Conservation (phyloP, 192 early-diverging fungal species). For the Entomortierella chlamydospora region DNA sequence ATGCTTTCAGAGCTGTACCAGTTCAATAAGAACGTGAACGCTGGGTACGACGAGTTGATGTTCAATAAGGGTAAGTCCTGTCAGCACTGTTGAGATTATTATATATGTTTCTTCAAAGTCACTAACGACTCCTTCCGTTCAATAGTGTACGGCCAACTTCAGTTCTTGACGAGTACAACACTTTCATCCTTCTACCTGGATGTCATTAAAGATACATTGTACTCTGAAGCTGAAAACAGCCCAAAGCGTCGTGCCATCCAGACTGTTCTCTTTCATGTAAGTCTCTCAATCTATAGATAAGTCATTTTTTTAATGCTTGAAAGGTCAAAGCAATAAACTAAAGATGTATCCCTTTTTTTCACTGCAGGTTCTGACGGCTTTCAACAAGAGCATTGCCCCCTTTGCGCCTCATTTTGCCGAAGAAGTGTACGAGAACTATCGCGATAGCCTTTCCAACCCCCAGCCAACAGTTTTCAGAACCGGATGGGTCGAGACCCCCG, state of each 20-base stretch:
- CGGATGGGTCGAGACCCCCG: slow-evolving; percentile 20
- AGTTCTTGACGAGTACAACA: slow-evolving; percentile 71
- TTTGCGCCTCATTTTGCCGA: slow-evolving; percentile 46
- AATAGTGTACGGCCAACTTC: slow-evolving; percentile 64
- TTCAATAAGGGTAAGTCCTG: slow-evolving; percentile 74
- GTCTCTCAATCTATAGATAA: no score
- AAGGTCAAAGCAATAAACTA: not conserved
- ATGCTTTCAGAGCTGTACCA: slow-evolving; percentile 75
- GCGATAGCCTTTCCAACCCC: slow-evolving; percentile 11
- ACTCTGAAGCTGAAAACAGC: slow-evolving; percentile 61
- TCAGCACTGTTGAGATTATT: no score
- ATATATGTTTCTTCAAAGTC: no score
- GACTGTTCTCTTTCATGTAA: slow-evolving; percentile 71
- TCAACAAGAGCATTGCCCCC: slow-evolving; percentile 56
- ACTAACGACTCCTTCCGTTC: no score
- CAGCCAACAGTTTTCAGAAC: slow-evolving; percentile 30
- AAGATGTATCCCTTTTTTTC: not conserved
- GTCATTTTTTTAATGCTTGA: no score
- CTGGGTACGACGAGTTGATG: slow-evolving; percentile 68
- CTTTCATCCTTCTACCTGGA: slow-evolving; percentile 86
- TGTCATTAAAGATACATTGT: slow-evolving; percentile 81
- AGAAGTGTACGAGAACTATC: slow-evolving; percentile 48
- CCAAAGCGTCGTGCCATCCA: slow-evolving; percentile 68
- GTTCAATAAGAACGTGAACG: slow-evolving; percentile 63
- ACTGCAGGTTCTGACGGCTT: slow-evolving; percentile 65